These are phyloP conservation scores for Vanrija humicola DNA, from an alignment of 1,284 basidiomycete genomes.

Conservation along the genomic window DNA sequence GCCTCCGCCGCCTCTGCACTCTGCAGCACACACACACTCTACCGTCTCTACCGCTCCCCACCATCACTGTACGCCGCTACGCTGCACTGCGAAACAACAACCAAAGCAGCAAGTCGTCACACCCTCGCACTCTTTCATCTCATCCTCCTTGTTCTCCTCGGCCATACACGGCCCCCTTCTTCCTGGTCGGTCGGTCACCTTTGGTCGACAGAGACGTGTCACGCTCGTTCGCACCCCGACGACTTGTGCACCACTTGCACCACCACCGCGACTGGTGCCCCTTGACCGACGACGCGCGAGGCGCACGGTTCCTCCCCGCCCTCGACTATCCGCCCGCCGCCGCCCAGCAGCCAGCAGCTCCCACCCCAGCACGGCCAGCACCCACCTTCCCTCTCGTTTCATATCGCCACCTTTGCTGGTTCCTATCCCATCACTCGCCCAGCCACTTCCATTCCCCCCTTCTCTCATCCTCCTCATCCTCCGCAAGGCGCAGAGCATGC, in stretches of 20 bases:
- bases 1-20: neutral
- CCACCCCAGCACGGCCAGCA: neutral
- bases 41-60: no score
- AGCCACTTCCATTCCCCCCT: neutral
- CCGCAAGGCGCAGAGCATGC: neutral
- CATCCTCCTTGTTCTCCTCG: constrained; percentile 20
- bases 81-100: no score
- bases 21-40: neutral
- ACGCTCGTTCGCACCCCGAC: neutral
- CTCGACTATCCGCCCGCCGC: neutral
- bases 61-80: no score
- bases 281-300: neutral
- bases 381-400: neutral
- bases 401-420: neutral
- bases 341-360: neutral
- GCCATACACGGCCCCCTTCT: neutral
- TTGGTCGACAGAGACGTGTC: neutral
- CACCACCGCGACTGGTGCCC: neutral
- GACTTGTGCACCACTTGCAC: no score
- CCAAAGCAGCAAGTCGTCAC: no score
- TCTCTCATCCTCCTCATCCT: neutral
- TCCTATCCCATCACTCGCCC: neutral
- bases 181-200: neutral
- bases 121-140: neutral
- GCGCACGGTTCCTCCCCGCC: neutral